A percentile compares a stretch with the other conserved stretches of the same genome.
phyloP scores from a whole-genome alignment of 1,139 yeast species.

The Eremothecium coryli region DNA sequence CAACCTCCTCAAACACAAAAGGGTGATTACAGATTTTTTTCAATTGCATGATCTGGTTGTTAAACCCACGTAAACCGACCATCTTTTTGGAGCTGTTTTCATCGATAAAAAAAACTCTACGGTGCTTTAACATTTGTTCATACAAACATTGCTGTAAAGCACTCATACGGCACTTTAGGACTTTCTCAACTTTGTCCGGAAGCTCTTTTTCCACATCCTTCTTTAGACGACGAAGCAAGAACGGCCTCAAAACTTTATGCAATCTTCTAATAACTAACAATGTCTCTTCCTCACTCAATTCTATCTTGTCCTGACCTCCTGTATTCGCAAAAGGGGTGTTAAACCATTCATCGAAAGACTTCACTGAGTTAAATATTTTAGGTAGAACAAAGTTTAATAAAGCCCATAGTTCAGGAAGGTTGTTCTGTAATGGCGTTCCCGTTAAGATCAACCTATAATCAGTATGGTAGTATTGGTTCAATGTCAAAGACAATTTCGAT shows the following conservation, averaged over 20 bases:
- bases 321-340: constrained; percentile 79
- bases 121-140: constrained; percentile 66
- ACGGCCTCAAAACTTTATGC: constrained; percentile 92
- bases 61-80: constrained; percentile 69
- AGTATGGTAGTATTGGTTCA: constrained; percentile 64
- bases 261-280: constrained; percentile 87
- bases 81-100: constrained; percentile 35
- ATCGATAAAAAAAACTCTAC: constrained; percentile 56
- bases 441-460: constrained; percentile 73
- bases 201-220: constrained; percentile 95
- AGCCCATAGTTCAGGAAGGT: constrained; percentile 81
- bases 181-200: constrained; percentile 93
- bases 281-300: constrained; percentile 85
- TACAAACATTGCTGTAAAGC: constrained; percentile 74
- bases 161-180: constrained; percentile 89
- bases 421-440: constrained; percentile 82
- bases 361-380: constrained; percentile 72
- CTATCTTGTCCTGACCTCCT: constrained; percentile 73
- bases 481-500: constrained; percentile 62
- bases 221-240: constrained; percentile 85
- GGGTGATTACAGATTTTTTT: constrained; percentile 97
- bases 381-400: constrained; percentile 69
- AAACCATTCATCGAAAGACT: constrained; percentile 84
- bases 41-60: constrained; percentile 90
- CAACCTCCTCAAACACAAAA: constrained; percentile 92